Evolutionary conservation across 2,329 filamentous ascomycete genomes (phyloP), one percentile per base, ranked within the genome.

Genomic region (Cladophialophora yegresii): DNA sequence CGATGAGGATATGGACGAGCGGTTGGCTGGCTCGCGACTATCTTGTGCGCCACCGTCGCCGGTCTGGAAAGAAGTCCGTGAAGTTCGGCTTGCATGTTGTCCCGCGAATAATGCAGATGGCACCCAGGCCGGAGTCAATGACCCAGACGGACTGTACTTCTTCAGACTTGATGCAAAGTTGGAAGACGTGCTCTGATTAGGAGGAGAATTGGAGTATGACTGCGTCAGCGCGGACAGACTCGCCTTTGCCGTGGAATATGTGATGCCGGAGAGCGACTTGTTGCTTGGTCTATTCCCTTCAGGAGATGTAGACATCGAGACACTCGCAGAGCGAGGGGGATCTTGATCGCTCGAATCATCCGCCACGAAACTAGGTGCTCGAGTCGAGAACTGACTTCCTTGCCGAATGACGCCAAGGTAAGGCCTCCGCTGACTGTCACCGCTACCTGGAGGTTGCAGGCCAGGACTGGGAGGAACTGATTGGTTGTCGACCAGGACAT

Each of bases 271-370:
- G 47, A 33, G 62, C 16, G 63, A 54, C 33, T 67, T 63, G 54
- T 65, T 67, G 49, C 58, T 65, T 4, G 53, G 26, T 30, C 69
- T 61, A 23, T 65, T 66, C 32, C 65, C 69, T 49, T 72, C 70
- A n/a, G 71, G 71, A 8, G 71, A 72, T 10, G 67, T 65, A n/a
- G 71, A 71, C 2, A 72, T 30, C 2, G 71, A 71, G 4, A 66
- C 57, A 16, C 62, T 50, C 5, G 63, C 56, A 12, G 69, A 70
- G 49, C 68, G 57, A 12, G 61, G 36, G 22, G 63, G 53, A 20
- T 49, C 54, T 30, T 60, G 58, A 36, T 71, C 70, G 51, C 67
- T 65, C 10, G 50, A 55, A 36, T 69, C 67, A 7, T 69, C 68
- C 36, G 50, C 68, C 4, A 65, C n/a, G 45, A 67, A 64, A 59